These are phyloP conservation scores for Dianthus caryophyllus DNA, from an alignment of 148 eudicot species.

Conservation along the genomic window DNA sequence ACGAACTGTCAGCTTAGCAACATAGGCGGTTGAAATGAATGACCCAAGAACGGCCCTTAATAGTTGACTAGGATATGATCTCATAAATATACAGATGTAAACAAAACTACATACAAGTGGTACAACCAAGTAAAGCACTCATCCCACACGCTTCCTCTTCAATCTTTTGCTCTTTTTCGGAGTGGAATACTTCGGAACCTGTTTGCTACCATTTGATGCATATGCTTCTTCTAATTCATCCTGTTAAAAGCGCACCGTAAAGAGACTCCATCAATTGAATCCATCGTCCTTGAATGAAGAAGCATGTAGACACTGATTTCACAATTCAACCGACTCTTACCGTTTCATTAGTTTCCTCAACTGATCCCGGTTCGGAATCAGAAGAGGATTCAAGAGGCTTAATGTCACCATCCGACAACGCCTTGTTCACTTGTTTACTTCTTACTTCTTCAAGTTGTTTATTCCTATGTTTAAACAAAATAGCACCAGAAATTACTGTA, in stretches of 20 bases:
- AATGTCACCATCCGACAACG: constrained; percentile 35
- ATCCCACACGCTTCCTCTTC: constrained; percentile 81
- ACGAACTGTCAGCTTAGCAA: constrained; percentile 13
- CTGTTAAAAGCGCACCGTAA: constrained; percentile 23
- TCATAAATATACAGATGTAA: constrained; percentile 32
- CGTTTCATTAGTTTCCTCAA: constrained; percentile 49
- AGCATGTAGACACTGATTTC: constrained; percentile 2
- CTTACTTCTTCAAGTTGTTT: constrained; percentile 57
- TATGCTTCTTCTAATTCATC: constrained; percentile 63
- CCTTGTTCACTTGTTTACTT: constrained; percentile 18
- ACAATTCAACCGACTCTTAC: constrained; percentile 34
- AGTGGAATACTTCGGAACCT: constrained; percentile 53
- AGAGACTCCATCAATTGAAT: neutral
- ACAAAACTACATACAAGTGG: constrained; percentile 32
- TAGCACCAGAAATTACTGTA: neutral
- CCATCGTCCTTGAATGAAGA: neutral
- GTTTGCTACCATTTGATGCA: constrained; percentile 57
- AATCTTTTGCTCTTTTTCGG: constrained; percentile 81
- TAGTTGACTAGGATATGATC: constrained; percentile 31
- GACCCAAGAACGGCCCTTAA: constrained; percentile 40
- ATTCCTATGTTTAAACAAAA: constrained; percentile 10
- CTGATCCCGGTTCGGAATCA: constrained; percentile 45
- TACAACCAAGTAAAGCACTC: constrained; percentile 26
- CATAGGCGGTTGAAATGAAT: constrained; percentile 18
- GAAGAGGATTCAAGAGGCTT: constrained; percentile 40